Percentiles rank a stretch among this genome's conserved stretches.
Evolutionary conservation across 2,329 filamentous ascomycete genomes (phyloP).

Genomic region (Chaetoscypha palmicola): DNA sequence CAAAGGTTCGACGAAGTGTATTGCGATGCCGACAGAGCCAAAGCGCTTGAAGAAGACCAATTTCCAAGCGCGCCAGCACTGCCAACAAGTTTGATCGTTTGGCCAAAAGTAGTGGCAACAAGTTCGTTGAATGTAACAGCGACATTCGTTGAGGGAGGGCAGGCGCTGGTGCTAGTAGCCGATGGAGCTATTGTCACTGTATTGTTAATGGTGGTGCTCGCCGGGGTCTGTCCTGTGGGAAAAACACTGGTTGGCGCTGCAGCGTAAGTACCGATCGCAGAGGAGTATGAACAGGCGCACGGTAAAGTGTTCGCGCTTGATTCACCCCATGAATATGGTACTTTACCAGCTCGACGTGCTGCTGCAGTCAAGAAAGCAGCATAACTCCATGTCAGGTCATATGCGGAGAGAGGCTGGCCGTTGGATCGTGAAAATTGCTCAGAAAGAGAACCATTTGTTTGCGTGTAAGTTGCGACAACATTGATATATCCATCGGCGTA

Average conservation of each 20-base stretch:
- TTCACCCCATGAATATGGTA: constrained; percentile 52
- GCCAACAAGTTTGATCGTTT: constrained; percentile 60
- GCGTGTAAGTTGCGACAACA: constrained; percentile 43
- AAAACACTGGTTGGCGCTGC: constrained; percentile 38
- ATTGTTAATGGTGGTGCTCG: constrained; percentile 11
- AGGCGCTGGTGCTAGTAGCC: constrained; percentile 3
- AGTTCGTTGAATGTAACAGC: constrained; percentile 56
- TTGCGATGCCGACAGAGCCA: constrained; percentile 48
- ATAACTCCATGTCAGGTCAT: constrained; percentile 68
- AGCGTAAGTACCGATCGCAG: constrained; percentile 46
- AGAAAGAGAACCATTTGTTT: constrained; percentile 53
- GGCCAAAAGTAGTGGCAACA: constrained; percentile 50
- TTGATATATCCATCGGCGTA: constrained; percentile 55
- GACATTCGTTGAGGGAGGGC: constrained; percentile 5
- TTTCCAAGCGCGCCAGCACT: constrained; percentile 50
- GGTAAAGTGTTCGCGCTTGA: constrained; percentile 42
- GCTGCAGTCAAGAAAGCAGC: constrained; percentile 60
- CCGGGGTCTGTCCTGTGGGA: constrained; percentile 35
- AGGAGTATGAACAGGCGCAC: constrained; percentile 39
- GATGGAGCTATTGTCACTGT: constrained; percentile 13
- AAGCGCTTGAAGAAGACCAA: constrained; percentile 50
- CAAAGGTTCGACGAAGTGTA: constrained; percentile 58
- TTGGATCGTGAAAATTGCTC: constrained; percentile 57
- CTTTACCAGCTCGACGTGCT: constrained; percentile 46
- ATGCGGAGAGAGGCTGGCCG: constrained; percentile 53